Conservation (phyloP, 192 early-diverging fungal species). For the Geranomyces michiganensis region DNA sequence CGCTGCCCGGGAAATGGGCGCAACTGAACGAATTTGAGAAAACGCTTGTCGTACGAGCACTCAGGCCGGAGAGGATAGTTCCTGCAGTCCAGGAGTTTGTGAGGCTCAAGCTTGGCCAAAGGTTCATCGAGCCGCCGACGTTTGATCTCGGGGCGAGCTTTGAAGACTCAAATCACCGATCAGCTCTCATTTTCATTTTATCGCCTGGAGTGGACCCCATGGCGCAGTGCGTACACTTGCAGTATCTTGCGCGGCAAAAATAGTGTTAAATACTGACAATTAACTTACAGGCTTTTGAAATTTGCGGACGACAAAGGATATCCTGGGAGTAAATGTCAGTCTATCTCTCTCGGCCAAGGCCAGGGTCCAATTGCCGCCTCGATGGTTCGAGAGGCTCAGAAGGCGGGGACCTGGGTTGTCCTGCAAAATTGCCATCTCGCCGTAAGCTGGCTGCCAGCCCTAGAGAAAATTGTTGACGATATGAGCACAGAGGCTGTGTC, state of each 20-base stretch:
- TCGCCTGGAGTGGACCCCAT: slow-evolving; percentile 71
- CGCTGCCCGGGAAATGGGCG: slow-evolving; percentile 53
- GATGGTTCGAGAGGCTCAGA: slow-evolving; percentile 66
- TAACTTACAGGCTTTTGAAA: slow-evolving; percentile 54
- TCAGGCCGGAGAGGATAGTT: slow-evolving; percentile 59
- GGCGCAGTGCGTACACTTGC: slow-evolving; percentile 51
- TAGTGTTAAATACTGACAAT: background rate
- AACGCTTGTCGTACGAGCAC: slow-evolving; percentile 52
- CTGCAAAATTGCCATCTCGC: slow-evolving; percentile 71
- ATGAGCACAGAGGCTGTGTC: slow-evolving; percentile 49
- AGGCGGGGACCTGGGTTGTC: slow-evolving; percentile 63
- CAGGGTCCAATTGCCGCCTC: slow-evolving; percentile 64
- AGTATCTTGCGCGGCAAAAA: background rate
- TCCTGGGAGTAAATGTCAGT: slow-evolving; percentile 54
- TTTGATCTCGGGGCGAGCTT: slow-evolving; percentile 64
- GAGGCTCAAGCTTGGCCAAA: slow-evolving; percentile 63
- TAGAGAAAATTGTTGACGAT: slow-evolving; percentile 68
- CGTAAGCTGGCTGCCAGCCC: slow-evolving; percentile 56
- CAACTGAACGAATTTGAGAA: slow-evolving; percentile 56
- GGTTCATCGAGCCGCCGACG: slow-evolving; percentile 69
- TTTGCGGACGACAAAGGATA: slow-evolving; percentile 68
- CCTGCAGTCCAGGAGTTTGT: slow-evolving; percentile 62
- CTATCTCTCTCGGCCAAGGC: slow-evolving; percentile 66
- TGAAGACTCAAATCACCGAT: slow-evolving; percentile 60
- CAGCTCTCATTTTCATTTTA: slow-evolving; percentile 62